These are phyloP conservation scores for Globisporangium yorkense DNA, from an alignment of 352 stramenopile genomes.

Conservation along the genomic window DNA sequence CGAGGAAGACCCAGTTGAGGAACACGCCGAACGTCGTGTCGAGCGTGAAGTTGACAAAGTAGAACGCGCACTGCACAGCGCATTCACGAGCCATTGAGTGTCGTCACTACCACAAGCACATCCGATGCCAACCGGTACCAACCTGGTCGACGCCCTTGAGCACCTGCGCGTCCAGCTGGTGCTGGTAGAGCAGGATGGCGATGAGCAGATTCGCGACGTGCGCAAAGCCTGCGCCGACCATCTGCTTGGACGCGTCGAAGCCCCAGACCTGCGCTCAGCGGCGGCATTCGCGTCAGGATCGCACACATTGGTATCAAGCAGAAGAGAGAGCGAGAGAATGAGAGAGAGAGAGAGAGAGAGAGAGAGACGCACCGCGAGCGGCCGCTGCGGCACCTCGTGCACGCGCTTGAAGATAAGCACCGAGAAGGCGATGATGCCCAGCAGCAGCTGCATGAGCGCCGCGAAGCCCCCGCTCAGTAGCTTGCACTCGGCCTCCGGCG, in stretches of 20 bases:
- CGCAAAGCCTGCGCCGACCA: constrained; percentile 78
- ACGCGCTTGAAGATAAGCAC: constrained; percentile 76
- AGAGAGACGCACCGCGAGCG: constrained; percentile 41
- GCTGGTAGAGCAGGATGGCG: constrained; percentile 72
- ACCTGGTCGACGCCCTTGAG: constrained; percentile 50
- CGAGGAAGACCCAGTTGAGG: constrained; percentile 77
- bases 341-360: too few relatives aligned
- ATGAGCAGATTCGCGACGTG: constrained; percentile 85
- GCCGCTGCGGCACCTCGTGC: constrained; percentile 64
- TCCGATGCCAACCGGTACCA: background rate
- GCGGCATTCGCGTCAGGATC: background rate
- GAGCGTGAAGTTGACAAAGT: constrained; percentile 88
- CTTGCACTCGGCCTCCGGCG: constrained; percentile 63
- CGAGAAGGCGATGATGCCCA: constrained; percentile 80
- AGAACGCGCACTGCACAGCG: constrained; percentile 65
- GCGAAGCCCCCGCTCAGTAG: constrained; percentile 77
- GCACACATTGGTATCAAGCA: background rate
- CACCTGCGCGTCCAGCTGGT: constrained; percentile 16
- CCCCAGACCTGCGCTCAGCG: constrained; percentile 51
- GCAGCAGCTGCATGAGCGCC: constrained; percentile 61
- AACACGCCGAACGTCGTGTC: constrained; percentile 83
- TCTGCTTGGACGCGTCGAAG: constrained; percentile 85
- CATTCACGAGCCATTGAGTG: background rate
- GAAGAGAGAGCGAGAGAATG: background rate
- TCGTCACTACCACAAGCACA: background rate